phyloP scores from a whole-genome alignment of 805 yeast species.

The Lipomyces oligophaga region DNA sequence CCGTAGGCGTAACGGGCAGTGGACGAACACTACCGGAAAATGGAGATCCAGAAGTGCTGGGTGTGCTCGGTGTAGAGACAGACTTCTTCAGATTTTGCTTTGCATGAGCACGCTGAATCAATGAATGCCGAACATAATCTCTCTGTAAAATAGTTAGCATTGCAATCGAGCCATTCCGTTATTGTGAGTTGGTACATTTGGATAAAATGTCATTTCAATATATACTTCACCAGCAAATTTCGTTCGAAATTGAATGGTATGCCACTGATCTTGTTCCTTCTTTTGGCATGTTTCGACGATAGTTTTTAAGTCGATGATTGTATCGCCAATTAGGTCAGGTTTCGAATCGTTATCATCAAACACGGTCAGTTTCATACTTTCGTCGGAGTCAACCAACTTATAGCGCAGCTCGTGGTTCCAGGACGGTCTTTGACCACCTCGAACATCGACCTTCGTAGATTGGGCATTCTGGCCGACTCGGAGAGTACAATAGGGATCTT shows the following conservation, averaged over 20 bases:
- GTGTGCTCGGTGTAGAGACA: conserved; percentile 2
- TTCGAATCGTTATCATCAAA: conserved; percentile 73
- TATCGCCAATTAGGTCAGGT: conserved; percentile 80
- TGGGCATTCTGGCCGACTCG: conserved; percentile 79
- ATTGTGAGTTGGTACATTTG: conserved; percentile 2
- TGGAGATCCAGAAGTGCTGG: too few relatives aligned
- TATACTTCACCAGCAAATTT: conserved; percentile 84
- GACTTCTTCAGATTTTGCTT: not conserved
- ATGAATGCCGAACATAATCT: not conserved
- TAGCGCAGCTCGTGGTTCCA: conserved; percentile 79
- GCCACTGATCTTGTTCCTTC: conserved; percentile 87
- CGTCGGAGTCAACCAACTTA: conserved; percentile 56
- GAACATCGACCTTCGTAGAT: conserved; percentile 66
- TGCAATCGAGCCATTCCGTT: not conserved
- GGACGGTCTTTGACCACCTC: conserved; percentile 93
- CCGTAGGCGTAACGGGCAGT: conserved; percentile 8
- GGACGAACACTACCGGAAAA: conserved; percentile 4
- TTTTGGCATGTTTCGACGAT: conserved; percentile 62
- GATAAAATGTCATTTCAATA: conserved; percentile 88
- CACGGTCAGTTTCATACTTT: conserved; percentile 64
- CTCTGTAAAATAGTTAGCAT: not conserved
- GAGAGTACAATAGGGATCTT: conserved; percentile 82
- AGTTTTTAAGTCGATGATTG: conserved; percentile 70
- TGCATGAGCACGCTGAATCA: not conserved
- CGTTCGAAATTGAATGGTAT: conserved; percentile 59